Evolutionary conservation across 2,329 filamentous ascomycete species (phyloP).

Genomic region (Blastomyces gilchristii): DNA sequence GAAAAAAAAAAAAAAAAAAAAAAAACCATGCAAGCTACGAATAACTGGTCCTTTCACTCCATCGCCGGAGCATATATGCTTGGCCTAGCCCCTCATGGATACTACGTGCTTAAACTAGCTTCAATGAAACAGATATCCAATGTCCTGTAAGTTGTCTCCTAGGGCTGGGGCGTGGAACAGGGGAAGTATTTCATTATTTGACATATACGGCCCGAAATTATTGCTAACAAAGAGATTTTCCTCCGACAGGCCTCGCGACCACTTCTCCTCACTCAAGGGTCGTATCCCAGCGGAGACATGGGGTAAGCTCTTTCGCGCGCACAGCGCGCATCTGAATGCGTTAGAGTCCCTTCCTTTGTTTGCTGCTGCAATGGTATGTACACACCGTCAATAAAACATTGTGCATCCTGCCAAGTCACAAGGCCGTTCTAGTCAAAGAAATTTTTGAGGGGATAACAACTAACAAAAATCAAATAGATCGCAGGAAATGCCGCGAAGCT

Average conservation of each 20-base stretch:
- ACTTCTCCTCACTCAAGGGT: slow-evolving; percentile 22
- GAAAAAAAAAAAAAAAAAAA: too few relatives aligned
- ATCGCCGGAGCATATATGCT: slow-evolving; percentile 25
- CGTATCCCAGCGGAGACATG: slow-evolving; percentile 18
- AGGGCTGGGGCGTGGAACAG: background rate
- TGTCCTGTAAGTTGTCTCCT: slow-evolving; percentile 16
- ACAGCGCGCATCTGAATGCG: slow-evolving; percentile 28
- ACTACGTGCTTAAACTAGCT: slow-evolving; percentile 24
- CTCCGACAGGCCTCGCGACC: slow-evolving; percentile 23
- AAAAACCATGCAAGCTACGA: slow-evolving; percentile 12
- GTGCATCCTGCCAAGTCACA: too few relatives aligned
- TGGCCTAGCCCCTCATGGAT: slow-evolving; percentile 23
- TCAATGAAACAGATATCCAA: slow-evolving; percentile 24
- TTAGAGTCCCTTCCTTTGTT: slow-evolving; percentile 28
- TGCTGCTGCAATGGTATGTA: slow-evolving; percentile 26
- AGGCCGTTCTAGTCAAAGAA: background rate
- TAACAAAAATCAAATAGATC: slow-evolving; percentile 14
- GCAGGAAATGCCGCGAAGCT: slow-evolving; percentile 27
- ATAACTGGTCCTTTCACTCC: slow-evolving; percentile 25
- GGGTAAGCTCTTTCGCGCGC: slow-evolving; percentile 21
- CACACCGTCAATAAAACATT: too few relatives aligned
- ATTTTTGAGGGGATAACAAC: background rate
- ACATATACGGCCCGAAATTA: background rate
- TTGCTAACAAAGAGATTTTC: background rate
- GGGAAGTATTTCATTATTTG: background rate